These are phyloP conservation scores for Phragmites australis DNA, from an alignment of 176 grass and related monocot species.

Conservation along the genomic window DNA sequence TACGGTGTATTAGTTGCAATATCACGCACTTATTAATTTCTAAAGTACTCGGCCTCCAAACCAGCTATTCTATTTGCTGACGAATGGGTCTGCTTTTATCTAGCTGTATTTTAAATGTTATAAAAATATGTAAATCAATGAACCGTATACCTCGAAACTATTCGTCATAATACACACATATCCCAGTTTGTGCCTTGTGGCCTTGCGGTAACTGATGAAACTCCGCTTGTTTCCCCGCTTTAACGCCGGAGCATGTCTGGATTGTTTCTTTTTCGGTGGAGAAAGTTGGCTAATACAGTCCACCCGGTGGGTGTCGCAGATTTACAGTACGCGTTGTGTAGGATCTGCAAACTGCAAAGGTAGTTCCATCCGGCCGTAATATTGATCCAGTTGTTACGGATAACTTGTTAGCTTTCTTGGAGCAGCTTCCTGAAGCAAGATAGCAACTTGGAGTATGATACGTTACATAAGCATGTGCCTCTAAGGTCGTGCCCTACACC, in stretches of 20 bases:
- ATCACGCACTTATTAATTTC: not conserved
- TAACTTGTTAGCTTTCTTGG: slow-evolving; percentile 9
- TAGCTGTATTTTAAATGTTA: not conserved
- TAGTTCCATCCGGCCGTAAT: not conserved
- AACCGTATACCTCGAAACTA: not conserved
- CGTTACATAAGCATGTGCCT: slow-evolving; percentile 16
- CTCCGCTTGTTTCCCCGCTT: too few relatives aligned
- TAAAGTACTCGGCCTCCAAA: not conserved
- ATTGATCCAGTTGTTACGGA: slow-evolving; percentile 16
- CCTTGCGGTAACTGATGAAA: not conserved
- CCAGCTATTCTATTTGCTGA: slow-evolving; percentile 12
- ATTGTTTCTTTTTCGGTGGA: slow-evolving; percentile 8
- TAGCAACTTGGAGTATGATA: not conserved
- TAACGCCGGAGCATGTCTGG: too few relatives aligned
- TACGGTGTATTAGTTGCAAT: not conserved
- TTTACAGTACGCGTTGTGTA: slow-evolving; percentile 2
- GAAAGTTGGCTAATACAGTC: not conserved
- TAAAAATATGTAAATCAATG: not conserved
- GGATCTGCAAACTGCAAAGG: not conserved
- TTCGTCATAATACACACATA: not conserved
- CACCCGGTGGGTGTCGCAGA: not conserved
- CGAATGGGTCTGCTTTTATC: not conserved
- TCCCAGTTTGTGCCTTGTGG: not conserved
- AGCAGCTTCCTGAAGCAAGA: slow-evolving; percentile 32
- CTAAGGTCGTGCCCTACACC: not conserved